Evolutionary conservation across 2,329 filamentous ascomycete species (phyloP).

Genomic region (Alternaria novae-zelandiae): DNA sequence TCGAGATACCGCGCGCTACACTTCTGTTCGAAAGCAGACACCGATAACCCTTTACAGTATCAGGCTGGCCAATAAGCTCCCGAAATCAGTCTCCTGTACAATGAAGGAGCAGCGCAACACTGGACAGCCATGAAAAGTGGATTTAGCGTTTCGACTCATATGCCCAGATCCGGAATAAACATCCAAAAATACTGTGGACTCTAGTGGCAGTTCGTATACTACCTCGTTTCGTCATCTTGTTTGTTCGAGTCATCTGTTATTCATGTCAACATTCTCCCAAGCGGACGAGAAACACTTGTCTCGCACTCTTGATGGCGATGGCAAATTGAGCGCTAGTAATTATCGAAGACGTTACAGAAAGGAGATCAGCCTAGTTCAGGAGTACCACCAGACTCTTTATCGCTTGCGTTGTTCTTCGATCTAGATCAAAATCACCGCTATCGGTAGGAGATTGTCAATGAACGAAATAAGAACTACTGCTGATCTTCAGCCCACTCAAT

Average conservation of each 20-base stretch:
- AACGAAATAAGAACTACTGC: not conserved
- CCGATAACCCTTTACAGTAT: not conserved
- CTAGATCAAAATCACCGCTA: not conserved
- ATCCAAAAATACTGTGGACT: not conserved
- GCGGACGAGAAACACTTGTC: not conserved
- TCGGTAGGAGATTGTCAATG: not conserved
- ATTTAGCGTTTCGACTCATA: not conserved
- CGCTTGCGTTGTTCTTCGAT: not conserved
- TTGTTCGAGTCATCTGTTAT: not conserved
- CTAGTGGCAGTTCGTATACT: not conserved
- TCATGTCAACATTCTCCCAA: not conserved
- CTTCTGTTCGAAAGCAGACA: not conserved
- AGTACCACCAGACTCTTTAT: not conserved
- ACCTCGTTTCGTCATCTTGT: not conserved
- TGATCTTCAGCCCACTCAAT: not conserved
- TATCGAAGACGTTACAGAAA: not conserved
- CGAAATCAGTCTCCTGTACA: not conserved
- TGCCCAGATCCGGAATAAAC: not conserved
- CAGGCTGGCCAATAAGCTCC: not conserved
- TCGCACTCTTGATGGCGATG: not conserved
- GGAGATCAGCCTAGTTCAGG: not conserved
- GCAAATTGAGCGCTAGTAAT: not conserved
- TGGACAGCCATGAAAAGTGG: not conserved
- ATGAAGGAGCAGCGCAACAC: not conserved
- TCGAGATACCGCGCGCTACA: not conserved